phyloP scores from a whole-genome alignment of 139 green algal species.

The Penium margaritaceum region DNA sequence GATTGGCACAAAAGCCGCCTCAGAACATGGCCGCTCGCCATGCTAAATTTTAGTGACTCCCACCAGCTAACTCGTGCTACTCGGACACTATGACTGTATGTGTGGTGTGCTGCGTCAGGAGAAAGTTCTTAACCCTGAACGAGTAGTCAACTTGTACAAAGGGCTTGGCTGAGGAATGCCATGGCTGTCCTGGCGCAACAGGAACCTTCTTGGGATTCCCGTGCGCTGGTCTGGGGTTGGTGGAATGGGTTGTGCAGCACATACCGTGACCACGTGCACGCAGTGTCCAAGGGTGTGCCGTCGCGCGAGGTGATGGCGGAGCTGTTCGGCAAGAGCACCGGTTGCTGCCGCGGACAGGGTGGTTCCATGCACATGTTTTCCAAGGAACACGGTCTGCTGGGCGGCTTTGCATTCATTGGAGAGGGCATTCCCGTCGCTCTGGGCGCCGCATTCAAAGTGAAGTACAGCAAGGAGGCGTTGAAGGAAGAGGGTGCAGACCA shows the following conservation, averaged over 20 bases:
- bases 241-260: constrained; percentile 93
- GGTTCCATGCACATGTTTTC: constrained; percentile 98
- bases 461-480: constrained; percentile 77
- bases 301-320: constrained; percentile 85
- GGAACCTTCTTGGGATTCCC: too few relatives aligned
- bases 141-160: too few relatives aligned
- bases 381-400: constrained; percentile 76
- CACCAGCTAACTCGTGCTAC: too few relatives aligned
- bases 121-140: too few relatives aligned
- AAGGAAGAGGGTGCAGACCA: constrained; percentile 68
- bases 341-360: constrained; percentile 85
- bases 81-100: too few relatives aligned
- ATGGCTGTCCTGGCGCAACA: too few relatives aligned
- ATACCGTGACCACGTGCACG: constrained; percentile 97
- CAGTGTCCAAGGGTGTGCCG: constrained; percentile 78
- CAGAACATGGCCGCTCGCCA: too few relatives aligned
- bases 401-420: constrained; percentile 94
- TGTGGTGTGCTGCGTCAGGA: too few relatives aligned
- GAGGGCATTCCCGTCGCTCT: constrained; percentile 93
- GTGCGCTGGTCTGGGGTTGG: too few relatives aligned
- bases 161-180: too few relatives aligned
- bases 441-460: constrained; percentile 82
- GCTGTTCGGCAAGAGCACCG: constrained; percentile 96
- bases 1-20: too few relatives aligned
- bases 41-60: too few relatives aligned